Percentiles rank a stretch among this genome's conserved stretches.
Conservation (phyloP, 2,329 filamentous ascomycete genomes). For the Xylaria sp. region DNA sequence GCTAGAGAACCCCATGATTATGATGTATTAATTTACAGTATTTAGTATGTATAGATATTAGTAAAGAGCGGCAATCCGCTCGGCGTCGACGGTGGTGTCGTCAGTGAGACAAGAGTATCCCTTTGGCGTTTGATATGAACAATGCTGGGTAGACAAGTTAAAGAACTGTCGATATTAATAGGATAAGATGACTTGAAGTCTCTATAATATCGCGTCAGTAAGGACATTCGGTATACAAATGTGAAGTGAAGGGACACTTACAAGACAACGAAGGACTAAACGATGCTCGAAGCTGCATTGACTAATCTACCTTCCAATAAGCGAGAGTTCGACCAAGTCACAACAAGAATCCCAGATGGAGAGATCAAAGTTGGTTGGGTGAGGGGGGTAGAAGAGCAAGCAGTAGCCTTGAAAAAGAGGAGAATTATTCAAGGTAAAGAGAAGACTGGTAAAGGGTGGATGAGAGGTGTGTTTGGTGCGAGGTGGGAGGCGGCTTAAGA, state of each 20-base stretch:
- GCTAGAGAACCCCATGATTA: conserved; percentile 67
- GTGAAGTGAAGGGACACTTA: conserved; percentile 2
- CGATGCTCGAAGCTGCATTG: conserved; percentile 9
- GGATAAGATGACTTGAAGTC: not conserved
- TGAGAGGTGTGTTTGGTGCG: conserved; percentile 18
- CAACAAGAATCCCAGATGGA: not conserved
- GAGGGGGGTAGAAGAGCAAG: conserved; percentile 16
- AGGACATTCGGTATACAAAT: not conserved
- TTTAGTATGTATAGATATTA: conserved; percentile 9
- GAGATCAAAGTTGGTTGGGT: conserved; percentile 5
- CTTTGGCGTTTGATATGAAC: not conserved
- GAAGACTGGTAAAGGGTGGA: conserved; percentile 19
- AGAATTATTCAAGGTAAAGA: conserved; percentile 10
- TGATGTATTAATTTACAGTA: conserved; percentile 18
- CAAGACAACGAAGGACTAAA: conserved; percentile 22
- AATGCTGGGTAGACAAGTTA: conserved; percentile 1
- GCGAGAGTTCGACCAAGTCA: conserved; percentile 25
- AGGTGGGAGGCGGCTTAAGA: conserved; percentile 32
- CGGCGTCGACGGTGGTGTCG: conserved; percentile 13
- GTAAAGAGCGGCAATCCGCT: conserved; percentile 29
- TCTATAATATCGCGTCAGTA: not conserved
- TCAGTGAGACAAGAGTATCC: conserved; percentile 2
- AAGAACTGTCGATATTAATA: not conserved
- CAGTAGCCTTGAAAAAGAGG: conserved; percentile 5
- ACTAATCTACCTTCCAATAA: conserved; percentile 24